Evolutionary conservation across 805 yeast species (phyloP).

Genomic region (Myxozyma monticola): DNA sequence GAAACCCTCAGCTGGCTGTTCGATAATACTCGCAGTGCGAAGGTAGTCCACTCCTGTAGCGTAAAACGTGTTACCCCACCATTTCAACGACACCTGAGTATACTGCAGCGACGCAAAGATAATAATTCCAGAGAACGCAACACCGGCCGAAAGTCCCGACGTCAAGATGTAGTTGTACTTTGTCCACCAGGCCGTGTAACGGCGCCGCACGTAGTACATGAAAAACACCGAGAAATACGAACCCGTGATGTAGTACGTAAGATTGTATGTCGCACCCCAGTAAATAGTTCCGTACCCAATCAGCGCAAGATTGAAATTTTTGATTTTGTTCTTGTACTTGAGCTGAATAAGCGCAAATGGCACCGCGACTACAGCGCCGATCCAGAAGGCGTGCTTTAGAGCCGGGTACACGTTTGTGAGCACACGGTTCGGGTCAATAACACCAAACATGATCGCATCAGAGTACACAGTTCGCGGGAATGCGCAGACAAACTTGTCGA

Average conservation of each 20-base stretch:
- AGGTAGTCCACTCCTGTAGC: constrained; percentile 14
- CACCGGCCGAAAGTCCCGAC: constrained; percentile 65
- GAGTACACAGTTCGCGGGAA: constrained; percentile 22
- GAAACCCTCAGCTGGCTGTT: constrained; percentile 15
- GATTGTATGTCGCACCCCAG: constrained; percentile 23
- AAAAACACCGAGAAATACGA: constrained; percentile 49
- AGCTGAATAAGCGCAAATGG: constrained; percentile 17
- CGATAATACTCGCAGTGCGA: constrained; percentile 5
- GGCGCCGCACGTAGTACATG: constrained; percentile 56
- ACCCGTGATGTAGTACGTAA: constrained; percentile 15
- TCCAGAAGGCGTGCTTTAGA: constrained; percentile 16
- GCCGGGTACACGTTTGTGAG: constrained; percentile 15
- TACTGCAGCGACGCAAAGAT: constrained; percentile 52
- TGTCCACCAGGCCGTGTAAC: constrained; percentile 70
- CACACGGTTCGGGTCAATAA: constrained; percentile 19
- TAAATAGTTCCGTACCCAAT: constrained; percentile 14
- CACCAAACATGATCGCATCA: constrained; percentile 23
- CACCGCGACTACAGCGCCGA: constrained; percentile 18
- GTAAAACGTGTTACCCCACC: constrained; percentile 59
- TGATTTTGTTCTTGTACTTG: constrained; percentile 3
- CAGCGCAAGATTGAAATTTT: constrained; percentile 8
- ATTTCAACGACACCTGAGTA: constrained; percentile 37
- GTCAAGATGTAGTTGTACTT: constrained; percentile 67
- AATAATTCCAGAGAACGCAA: constrained; percentile 59
- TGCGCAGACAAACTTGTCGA: constrained; percentile 15